Base-by-base conservation (phyloP, 805 yeast genomes). In the Wickerhamiella galacta region DNA sequence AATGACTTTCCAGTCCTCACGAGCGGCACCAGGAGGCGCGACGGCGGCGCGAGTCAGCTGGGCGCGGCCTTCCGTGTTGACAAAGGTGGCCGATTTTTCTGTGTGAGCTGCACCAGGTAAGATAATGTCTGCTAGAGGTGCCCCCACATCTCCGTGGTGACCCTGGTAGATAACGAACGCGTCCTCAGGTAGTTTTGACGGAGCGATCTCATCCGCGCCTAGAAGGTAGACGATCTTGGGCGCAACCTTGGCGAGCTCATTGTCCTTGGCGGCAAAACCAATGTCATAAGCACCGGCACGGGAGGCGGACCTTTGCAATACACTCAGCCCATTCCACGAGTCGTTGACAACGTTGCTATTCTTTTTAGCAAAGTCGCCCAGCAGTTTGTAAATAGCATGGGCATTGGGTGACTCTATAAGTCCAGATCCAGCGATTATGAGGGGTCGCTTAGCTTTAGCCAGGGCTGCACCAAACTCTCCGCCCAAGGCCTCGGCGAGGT, bases 101-200 rank as follows among this genome's bases (percentile, higher is more conserved):
- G 93, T 81, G 66, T 75, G 81, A 25, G 93, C 93, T 22, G 85
- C 67, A 30, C 85, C 85, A 29, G 93, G 93, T 44, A 80, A 66
- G 38, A 80, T 68, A 28, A 80, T 92, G 54, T 80, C 93, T 28
- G 93, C 93, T 45, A 71, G 68, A 6, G 87, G 73, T 19, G 93
- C 93, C 45, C 93, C 93, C 16, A 68, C 56, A 47, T 80, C 93
- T 59, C 93, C 93, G 57, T 80, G 93, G 57, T 81, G 93, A 35
- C 93, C 93, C 60, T 80, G 82, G 60, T 80, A 80, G 33, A 80
- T 73, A 20, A 81, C 93, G 53, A 80, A 81, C 3, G 93, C 81
- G 52, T 80, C 90, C 53, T 64, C 63, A 43, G 93, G 92, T 45
- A 80, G 70, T 38, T 75, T 76, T 38, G 65, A 58, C 39, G 73